A percentile compares a stretch with the other conserved stretches of the same genome.
Conservation (phyloP, 176 grass and related monocot species). For the Oryza glumipatula region DNA sequence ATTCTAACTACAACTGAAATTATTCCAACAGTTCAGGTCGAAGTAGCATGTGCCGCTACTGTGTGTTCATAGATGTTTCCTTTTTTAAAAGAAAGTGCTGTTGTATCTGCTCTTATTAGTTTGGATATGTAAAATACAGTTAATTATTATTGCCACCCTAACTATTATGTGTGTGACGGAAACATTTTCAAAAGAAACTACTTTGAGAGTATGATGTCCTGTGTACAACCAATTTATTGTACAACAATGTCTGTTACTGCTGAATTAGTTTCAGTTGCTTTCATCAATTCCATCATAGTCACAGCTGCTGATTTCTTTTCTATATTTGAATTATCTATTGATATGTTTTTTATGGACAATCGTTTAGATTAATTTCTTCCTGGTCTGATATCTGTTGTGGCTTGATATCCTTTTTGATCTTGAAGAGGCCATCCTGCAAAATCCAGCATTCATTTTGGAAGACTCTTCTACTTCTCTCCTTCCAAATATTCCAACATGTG, state of each 20-base stretch:
- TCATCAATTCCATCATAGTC: not conserved
- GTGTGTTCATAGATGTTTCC: not conserved
- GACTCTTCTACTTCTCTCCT: no score
- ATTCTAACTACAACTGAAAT: not conserved
- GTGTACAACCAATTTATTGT: no score
- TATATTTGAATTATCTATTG: not conserved
- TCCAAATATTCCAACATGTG: no score
- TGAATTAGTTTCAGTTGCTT: not conserved
- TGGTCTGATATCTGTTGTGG: not conserved
- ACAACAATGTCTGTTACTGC: no score
- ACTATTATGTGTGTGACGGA: not conserved
- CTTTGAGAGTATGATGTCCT: not conserved
- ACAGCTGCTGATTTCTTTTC: not conserved
- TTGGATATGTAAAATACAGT: not conserved
- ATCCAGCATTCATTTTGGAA: no score
- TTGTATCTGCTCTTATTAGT: not conserved
- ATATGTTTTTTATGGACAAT: not conserved
- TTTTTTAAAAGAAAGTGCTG: not conserved
- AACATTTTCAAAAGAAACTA: not conserved
- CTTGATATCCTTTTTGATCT: no score
- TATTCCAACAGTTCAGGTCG: not conserved
- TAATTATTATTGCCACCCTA: not conserved
- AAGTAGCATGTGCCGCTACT: not conserved
- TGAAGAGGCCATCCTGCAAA: no score
- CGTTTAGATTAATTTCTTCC: not conserved